Base-by-base conservation (phyloP, 148 eudicot species). In the Simmondsia chinensis region DNA sequence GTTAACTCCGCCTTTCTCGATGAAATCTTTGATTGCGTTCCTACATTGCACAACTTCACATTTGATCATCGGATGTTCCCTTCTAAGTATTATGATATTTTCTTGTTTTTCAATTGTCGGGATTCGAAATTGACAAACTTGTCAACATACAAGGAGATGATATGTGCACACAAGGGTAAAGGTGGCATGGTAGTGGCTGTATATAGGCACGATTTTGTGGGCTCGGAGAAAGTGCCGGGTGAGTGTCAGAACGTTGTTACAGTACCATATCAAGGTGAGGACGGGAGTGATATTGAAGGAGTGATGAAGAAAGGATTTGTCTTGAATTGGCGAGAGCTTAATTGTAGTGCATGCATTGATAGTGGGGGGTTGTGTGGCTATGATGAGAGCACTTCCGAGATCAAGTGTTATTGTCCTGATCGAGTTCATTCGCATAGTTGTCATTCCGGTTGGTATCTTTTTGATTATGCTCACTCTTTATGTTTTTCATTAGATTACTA, bases 321-420 rank as follows among this genome's bases (percentile, higher is more conserved):
- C 17, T 13, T 64, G 28, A 11, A 25, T 12, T 64, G 64, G 63
- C 43, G 2, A 1, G 42, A 40, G 1, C 11, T 26, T 32, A 45
- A 14, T 28, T 64, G 69, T 48, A 39, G 19, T 24, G 59, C 42
- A 5, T 51, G 70, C 20, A 21, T 14, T 12, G 4, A n/a, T 9
- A 57, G 52, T 44, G 57, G 63, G 15, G 69, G 69, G 15, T 9
- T 40, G 38, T 56, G 63, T 36, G 63, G 40, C 9, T 15, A 15
- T 20, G 38, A 63, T 41, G n/a, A 12, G 10, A 26, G 7, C 32
- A 39, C 27, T 51, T 58, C 32, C 13, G 30, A 39, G 9, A 4
- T 37, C n/a, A 51, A 38, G 44, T 65, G 70, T 43, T 52, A 43
- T 22, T 65, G 64, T 25, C 43, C 43, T 27, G 37, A 31, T 46